Evolutionary conservation across 345 rosid species (phyloP).

Genomic region (Dimocarpus longan): DNA sequence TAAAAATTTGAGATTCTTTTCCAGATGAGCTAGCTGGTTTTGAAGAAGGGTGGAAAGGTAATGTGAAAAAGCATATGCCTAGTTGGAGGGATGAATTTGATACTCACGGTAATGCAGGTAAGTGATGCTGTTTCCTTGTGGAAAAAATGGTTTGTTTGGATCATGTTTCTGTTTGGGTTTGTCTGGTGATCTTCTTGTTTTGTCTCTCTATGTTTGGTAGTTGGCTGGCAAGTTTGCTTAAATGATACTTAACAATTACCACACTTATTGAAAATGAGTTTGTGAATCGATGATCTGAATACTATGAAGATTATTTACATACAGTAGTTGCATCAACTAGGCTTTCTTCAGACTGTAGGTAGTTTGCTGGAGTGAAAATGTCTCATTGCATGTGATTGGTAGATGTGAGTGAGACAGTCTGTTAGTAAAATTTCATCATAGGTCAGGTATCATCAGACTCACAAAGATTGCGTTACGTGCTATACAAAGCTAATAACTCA

Average conservation of each 20-base stretch:
- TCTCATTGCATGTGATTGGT: not conserved
- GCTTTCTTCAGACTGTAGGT: not conserved
- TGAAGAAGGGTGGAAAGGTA: slow-evolving; percentile 67
- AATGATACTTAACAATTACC: no score
- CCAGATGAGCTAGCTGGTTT: slow-evolving; percentile 67
- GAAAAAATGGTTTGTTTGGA: not conserved
- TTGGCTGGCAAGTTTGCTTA: not conserved
- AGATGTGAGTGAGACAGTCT: not conserved
- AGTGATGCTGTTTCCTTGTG: slow-evolving; percentile 10
- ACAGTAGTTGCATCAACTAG: not conserved
- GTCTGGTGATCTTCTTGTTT: not conserved
- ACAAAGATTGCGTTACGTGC: no score
- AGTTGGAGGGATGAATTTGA: slow-evolving; percentile 32
- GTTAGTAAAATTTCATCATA: no score
- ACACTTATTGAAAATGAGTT: not conserved
- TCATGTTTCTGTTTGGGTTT: not conserved
- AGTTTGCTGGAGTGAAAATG: not conserved
- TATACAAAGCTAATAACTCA: no score
- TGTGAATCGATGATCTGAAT: not conserved
- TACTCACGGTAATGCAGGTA: slow-evolving; percentile 34
- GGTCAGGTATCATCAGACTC: no score
- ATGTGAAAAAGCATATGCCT: slow-evolving; percentile 35
- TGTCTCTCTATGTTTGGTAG: not conserved
- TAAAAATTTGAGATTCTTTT: slow-evolving; percentile 10
- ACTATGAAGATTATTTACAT: not conserved